Base-by-base conservation (phyloP, 208 protist species). In the Entamoeba histolytica region DNA sequence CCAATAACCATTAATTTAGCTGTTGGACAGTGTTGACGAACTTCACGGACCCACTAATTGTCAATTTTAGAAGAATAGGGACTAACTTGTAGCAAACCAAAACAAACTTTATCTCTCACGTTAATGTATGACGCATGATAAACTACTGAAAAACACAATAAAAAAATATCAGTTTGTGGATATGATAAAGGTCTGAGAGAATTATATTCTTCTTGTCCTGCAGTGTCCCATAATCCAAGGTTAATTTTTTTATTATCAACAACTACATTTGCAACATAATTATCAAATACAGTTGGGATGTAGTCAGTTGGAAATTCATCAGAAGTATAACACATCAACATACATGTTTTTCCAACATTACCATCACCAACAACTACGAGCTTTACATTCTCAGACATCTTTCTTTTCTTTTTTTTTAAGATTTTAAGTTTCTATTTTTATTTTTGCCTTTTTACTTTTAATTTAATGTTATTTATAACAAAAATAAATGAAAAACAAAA, bases 131-230 rank as follows among this genome's bases (percentile, higher is more conserved):
- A 78, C 0, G 61, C 61, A 28, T 78, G 61, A 78, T 78, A 78
- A 23, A 78, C 61, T 55, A 19, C 50, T 12, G 1, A 12, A 17
- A 55, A 55, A 6, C 8, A 55, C 1, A 17, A 55, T 0, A 87
- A 23, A 35, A 87, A 87, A 8, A 87, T 14, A 87, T 87, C 61
- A 35, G 35, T 35, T 12, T 28, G 1, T 35, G 5, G 35, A 87
- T 87, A 87, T 35, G 5, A 87, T 3, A 4, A 4, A 35, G 61
- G 5, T 35, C 61, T 4, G 19, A 35, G 35, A 35, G 91, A 28
- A 49, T 95, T 95, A 93, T 97, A 97, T 55, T 97, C 96, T 19
- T 96, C 96, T n/a, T 94, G 94, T 52, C 95, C 96, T 93, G 92
- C 94, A 47, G 94, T 95, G 92, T 95, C 94, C 94, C 94, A 95